Evolutionary conservation across 257 asterid genomes (phyloP), one percentile per base, ranked within the genome.

Genomic region (Solanum peruvianum): DNA sequence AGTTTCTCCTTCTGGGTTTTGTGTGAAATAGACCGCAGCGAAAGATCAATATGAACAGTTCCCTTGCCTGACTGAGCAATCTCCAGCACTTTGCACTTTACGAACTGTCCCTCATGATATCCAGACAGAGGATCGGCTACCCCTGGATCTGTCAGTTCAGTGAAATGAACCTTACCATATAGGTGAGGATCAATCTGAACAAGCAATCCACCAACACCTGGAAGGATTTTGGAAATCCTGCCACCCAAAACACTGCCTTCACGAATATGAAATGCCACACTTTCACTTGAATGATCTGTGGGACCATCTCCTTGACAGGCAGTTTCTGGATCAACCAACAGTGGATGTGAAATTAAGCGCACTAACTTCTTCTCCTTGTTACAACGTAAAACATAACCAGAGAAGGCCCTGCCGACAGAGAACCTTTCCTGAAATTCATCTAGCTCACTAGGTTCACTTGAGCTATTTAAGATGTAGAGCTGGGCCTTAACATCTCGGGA

Each of bases 121-220:
- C 93, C 94, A 88, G 92, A 87, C 77, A 97, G 92, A 27, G 99
- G 99, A 87, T 96, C 90, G 64, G 95, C 52, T 82, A 89, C 94
- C 95, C 96, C 93, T 21, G 92, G 76, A 71, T 92, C 93, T 1
- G 92, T 77, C 91, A 97, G 90, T 87, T 97, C 99, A 88, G 98
- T 93, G 90, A 90, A 97, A 92, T 97, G 99, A 90, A 96, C 99
- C 90, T 93, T 97, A 44, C 99, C 99, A 85, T 92, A 93, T 42
- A 91, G 93, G 90, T 90, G 92, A 64, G 85, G 93, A 87, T 93
- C 95, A 87, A 97, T 88, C 91, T 95, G 98, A 91, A 96, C 95
- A 86, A 92, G 89, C 90, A 96, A 83, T 52, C 99, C 99, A 87
- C 98, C 95, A 87, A 94, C 94, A 85, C 98, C 99, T 15, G 98